Evolutionary conservation across 495 filamentous ascomycete species (phyloP).

Genomic region (Glutinoglossum americanum): DNA sequence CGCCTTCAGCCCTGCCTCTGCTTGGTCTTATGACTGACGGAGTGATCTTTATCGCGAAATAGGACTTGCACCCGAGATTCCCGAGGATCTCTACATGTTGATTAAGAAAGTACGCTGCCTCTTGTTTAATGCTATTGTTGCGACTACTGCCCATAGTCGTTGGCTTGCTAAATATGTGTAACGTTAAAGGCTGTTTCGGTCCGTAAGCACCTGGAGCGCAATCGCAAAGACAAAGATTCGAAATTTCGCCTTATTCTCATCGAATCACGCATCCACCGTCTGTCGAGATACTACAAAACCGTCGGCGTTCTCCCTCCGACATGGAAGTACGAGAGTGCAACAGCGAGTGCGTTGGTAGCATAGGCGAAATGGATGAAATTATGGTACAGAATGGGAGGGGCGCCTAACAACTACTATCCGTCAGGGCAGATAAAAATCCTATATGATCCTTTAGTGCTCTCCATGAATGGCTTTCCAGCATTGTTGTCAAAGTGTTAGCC

Average conservation of each 20-base stretch:
- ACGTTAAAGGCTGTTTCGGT: conserved; percentile 66
- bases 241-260: conserved; percentile 99
- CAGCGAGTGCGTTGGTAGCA: conserved; percentile 41
- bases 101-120: conserved; percentile 77
- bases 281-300: conserved; percentile 95
- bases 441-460: neutral
- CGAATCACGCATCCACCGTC: conserved; percentile 98
- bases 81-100: conserved; percentile 94
- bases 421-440: neutral
- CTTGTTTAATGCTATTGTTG: neutral
- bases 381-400: conserved; percentile 7
- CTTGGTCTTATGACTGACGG: conserved; percentile 90
- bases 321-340: conserved; percentile 82
- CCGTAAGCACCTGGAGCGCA: conserved; percentile 99
- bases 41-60: conserved; percentile 44
- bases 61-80: conserved; percentile 95
- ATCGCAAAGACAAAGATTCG: conserved; percentile 99
- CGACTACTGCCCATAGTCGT: neutral
- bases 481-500: too few relatives aligned
- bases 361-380: conserved; percentile 20
- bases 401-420: neutral
- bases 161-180: neutral
- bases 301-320: conserved; percentile 94
- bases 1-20: conserved; percentile 48
- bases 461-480: too few relatives aligned